These are phyloP conservation scores for Colletotrichum somersetense DNA, from an alignment of 2,329 filamentous ascomycete genomes.

Conservation along the genomic window DNA sequence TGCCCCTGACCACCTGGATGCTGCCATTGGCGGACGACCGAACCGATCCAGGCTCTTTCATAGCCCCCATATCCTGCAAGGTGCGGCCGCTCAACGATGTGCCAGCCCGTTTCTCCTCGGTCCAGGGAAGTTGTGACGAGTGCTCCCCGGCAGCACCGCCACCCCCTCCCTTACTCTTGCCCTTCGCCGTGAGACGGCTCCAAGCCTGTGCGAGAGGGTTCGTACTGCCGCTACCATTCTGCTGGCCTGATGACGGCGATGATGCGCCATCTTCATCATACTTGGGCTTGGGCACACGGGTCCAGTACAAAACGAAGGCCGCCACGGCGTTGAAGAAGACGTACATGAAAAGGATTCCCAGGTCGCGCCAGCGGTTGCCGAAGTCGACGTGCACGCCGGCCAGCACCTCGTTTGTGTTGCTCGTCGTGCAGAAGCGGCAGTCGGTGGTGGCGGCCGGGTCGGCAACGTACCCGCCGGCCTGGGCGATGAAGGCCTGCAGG, in stretches of 20 bases:
- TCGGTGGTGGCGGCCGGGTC: slow-evolving; percentile 54
- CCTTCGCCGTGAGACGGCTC: neutral
- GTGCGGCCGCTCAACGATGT: slow-evolving; percentile 1
- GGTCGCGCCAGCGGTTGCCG: slow-evolving; percentile 67
- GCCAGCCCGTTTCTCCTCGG: neutral
- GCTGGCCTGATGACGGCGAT: neutral
- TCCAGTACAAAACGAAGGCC: slow-evolving; percentile 67
- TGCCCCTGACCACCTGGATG: neutral
- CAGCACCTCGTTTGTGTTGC: slow-evolving; percentile 35
- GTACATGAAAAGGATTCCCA: slow-evolving; percentile 67
- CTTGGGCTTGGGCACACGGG: slow-evolving; percentile 59
- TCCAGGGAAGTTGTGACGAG: neutral
- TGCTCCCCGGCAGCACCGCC: neutral
- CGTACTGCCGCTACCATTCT: neutral
- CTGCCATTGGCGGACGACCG: slow-evolving; percentile 22
- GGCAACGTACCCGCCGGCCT: slow-evolving; percentile 61
- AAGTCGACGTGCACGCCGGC: slow-evolving; percentile 57
- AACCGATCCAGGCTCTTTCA: neutral
- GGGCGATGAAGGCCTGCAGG: slow-evolving; percentile 59
- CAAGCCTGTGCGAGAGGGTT: neutral
- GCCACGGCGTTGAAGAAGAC: slow-evolving; percentile 67
- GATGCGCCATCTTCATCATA: slow-evolving; percentile 39
- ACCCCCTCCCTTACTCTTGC: neutral
- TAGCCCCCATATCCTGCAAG: neutral
- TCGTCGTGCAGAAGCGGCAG: slow-evolving; percentile 33